phyloP scores from a whole-genome alignment of 768 basidiomycete genomes.

The Strobilomyces dryophilus region DNA sequence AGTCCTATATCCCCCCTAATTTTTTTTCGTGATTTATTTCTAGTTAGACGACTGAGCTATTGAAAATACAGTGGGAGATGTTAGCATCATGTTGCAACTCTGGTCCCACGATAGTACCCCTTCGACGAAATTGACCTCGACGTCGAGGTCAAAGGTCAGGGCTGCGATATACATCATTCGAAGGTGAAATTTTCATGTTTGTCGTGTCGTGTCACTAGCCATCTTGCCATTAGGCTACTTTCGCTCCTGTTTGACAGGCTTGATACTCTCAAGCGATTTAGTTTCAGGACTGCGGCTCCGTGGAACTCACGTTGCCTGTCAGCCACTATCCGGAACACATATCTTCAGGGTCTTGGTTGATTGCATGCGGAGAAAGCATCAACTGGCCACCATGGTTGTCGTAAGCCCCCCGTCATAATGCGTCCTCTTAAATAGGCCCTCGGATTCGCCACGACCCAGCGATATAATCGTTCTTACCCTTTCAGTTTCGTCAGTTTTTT shows the following conservation, averaged over 20 bases:
- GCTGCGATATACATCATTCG: neutral
- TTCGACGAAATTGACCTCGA: too few species aligned
- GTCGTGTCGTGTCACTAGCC: too few species aligned
- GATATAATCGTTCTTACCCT: neutral
- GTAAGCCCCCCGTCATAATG: neutral
- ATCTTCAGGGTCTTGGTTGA: neutral
- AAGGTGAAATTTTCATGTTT: neutral
- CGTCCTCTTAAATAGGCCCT: conserved; percentile 1
- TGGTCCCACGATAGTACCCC: too few species aligned
- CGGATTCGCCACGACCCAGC: neutral
- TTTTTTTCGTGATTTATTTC: too few species aligned
- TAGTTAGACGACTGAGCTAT: too few species aligned
- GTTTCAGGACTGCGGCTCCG: neutral
- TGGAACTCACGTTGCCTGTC: neutral
- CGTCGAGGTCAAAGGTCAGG: too few species aligned
- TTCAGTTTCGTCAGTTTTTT: neutral
- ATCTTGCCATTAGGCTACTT: neutral
- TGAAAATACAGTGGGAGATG: too few species aligned
- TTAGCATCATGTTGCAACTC: too few species aligned
- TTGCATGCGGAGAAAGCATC: neutral
- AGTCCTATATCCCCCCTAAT: too few species aligned
- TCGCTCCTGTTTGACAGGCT: neutral
- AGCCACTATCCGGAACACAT: neutral
- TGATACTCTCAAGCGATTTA: neutral
- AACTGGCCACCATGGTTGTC: neutral